Evolutionary conservation across 129 eudicot species (phyloP), one percentile per base, ranked within the genome.

Genomic region (Scalesia atractyloides): DNA sequence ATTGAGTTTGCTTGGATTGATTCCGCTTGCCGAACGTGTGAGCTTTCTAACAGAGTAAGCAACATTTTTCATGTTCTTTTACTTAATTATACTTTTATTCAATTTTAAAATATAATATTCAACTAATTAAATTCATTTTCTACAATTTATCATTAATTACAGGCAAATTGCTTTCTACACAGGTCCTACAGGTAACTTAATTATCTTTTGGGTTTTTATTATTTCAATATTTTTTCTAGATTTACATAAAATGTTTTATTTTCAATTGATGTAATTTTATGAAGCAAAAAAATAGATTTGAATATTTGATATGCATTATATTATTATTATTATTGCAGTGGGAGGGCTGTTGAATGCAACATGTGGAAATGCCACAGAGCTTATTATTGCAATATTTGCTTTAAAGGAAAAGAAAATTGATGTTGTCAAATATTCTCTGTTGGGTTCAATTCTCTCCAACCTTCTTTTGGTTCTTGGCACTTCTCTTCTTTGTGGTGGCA

Each of bases 311-410:
- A 7, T 37, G 43, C 5, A 37, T 37, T 24, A 0, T 37, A 24
- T 24, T 24, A 39, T 61, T 37, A 24, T 24, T 24, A 39, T 61
- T 13, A 48, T 24, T 69, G 72, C 86, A 93, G 98, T 87, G 79
- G 98, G 98, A 69, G 98, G 97, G 64, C 91, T 93, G 36, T 72
- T 93, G 61, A 93, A 93, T 84, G 98, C 98, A 64, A 90, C 98
- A 58, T 93, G 98, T 69, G 98, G 98, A 46, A 93, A 93, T 86
- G 98, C 92, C 16, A 90, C 98, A 22, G 98, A 93, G 74, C 75
- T 93, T 11, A 90, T 93, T 59, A 93, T 93, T 68, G 92, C 98
- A 73, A 84, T 93, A 72, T 65, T 90, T 64, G 98, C 98, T 73
- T 66, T 93, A 2, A 53, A 76, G 44, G 82, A 90, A 15, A 66